Evolutionary conservation across 2,329 filamentous ascomycete species (phyloP), one percentile per base, ranked within the genome.

Genomic region (Meredithiella fracta): DNA sequence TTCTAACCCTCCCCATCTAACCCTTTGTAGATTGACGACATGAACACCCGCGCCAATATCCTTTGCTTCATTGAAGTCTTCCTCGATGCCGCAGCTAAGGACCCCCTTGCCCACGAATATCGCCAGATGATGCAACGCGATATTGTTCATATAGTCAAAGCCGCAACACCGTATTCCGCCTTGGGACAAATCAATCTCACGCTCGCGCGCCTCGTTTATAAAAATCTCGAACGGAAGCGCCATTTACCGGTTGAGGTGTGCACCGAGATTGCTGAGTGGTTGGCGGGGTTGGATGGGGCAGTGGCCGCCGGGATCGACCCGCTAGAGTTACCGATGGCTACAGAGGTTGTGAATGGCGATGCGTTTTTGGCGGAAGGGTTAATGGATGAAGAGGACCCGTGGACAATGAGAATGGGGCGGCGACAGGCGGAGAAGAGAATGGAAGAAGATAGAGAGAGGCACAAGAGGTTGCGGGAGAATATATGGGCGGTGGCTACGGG

Each of bases 51-150:
- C 59, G 94, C 92, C 58, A 98, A 98, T 67, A 97, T 98, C 67
- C 94, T 98, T 85, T 98, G 94, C 70, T 98, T 98, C 69, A 85
- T 98, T 65, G 91, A 97, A 65, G 85, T 91, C 62, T 86, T 98
- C 62, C 86, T 94, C 66, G 91, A 97, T 66, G 76, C 88, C 70
- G 86, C 88, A 22, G 77, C 80, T 60, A 85, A 82, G 61, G 86
- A 88, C 61, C 79, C 81, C 60, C 82, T 92, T 62, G 71, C 78
- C 54, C 55, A 53, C 29, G 83, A 87, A 60, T 98, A 95, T 65
- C 82, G 96, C 26, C 80, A 85, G 53, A 96, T 97, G 88, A 86
- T 98, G 70, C 86, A 95, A 69, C 77, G 90, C 50, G 92, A 98
- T 66, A 94, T 98, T 42, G 75, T 94, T 34, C 78, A 86, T 8